phyloP scores from a whole-genome alignment of 345 rosid genomes.

The Fremontodendron californicum region DNA sequence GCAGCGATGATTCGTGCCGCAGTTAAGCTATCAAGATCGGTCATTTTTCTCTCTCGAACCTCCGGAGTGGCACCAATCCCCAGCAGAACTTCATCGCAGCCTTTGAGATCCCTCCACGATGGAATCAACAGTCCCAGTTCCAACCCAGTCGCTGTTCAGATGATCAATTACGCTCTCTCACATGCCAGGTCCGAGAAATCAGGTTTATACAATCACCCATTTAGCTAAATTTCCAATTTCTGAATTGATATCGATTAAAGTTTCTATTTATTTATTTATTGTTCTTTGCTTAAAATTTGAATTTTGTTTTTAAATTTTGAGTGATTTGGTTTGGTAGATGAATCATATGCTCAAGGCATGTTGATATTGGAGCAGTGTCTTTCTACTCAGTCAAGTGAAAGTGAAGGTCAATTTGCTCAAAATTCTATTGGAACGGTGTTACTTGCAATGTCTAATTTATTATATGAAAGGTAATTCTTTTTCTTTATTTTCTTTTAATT shows the following conservation, averaged over 20 bases:
- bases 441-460: conserved; percentile 77
- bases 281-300: not conserved
- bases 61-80: conserved; percentile 8
- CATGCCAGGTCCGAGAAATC: conserved; percentile 63
- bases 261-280: not conserved
- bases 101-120: conserved; percentile 44
- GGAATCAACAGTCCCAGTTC: conserved; percentile 35
- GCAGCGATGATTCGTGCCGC: conserved; percentile 44
- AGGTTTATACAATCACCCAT: conserved; percentile 35
- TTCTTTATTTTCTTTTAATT: not conserved
- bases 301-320: not conserved
- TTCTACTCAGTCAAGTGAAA: conserved; percentile 39
- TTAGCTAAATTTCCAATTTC: not conserved
- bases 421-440: conserved; percentile 58
- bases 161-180: conserved; percentile 79
- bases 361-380: conserved; percentile 77
- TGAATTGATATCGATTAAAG: not conserved
- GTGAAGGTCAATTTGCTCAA: conserved; percentile 42
- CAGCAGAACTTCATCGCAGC: not conserved
- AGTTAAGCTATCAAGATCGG: conserved; percentile 33
- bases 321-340: conserved; percentile 32
- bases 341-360: conserved; percentile 72
- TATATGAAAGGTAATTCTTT: conserved; percentile 50
- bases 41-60: conserved; percentile 14
- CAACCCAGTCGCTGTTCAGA: conserved; percentile 71